Base-by-base conservation (phyloP, 139 green algal genomes). In the Chloropicon primus region DNA sequence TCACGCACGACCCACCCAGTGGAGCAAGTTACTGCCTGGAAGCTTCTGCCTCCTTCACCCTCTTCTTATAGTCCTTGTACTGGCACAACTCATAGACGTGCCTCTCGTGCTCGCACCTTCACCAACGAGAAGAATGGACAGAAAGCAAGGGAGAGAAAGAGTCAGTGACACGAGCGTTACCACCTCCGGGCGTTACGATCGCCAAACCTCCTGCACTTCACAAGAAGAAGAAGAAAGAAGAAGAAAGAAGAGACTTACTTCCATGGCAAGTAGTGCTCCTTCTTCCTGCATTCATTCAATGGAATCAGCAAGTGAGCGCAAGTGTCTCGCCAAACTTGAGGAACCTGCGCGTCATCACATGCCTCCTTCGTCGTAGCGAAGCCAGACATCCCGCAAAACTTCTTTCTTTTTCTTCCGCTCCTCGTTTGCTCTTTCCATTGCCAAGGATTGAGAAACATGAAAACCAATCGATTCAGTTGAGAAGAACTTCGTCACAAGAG, bases 281-380 rank as follows among this genome's bases (percentile, higher is more conserved):
- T 78, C 2, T 78, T 73, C 28, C 93, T 85, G 87, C 93, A 97
- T 73, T 93, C 86, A 82, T 97, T 97, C 24, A 96, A 87, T 2
- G 93, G 92, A 1, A 97, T 91, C 27, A 94, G 89, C 72, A 96
- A 77, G 81, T 97, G 90, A 10, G 92, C 90, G 78, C 93, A 97
- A 75, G 92, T 95, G 79, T 97, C 93, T 26, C 93, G 83, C 29
- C 85, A 94, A 1, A 78, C 84, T 25, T 96, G 87, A 25, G 87
- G 84, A 3, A 97, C 73, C 62, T 91, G 88, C 1, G 89, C 90
- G 24, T 83, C 85, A 24, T 89, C 82, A 85, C 97, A 88, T 71
- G 97, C 86, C 80, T 95, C 90, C 89, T 97, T 89, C 1, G 80
- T 82, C 1, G 73, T 62, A 5, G 41, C 41, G 41, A 62, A 62